phyloP scores from a whole-genome alignment of 352 stramenopile genomes.

The Phytopythium vexans region DNA sequence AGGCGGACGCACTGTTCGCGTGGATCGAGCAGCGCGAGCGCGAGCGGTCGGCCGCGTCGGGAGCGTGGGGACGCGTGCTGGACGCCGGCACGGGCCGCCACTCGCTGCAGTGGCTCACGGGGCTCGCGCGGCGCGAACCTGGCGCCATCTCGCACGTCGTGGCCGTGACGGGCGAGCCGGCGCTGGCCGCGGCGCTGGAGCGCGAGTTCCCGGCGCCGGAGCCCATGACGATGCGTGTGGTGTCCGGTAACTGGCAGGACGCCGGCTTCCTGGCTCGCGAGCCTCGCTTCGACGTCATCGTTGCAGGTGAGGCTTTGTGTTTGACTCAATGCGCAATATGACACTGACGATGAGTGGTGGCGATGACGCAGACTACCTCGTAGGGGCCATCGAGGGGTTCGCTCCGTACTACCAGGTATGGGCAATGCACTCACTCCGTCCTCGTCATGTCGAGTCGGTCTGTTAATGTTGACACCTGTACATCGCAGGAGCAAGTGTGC shows the following conservation, averaged over 20 bases:
- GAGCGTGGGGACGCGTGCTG: slow-evolving; percentile 65
- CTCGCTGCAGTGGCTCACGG: slow-evolving; percentile 83
- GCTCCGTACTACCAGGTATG: slow-evolving; percentile 86
- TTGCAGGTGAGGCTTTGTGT: slow-evolving; percentile 36
- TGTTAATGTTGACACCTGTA: not conserved
- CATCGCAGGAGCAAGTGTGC: slow-evolving; percentile 39
- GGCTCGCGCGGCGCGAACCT: slow-evolving; percentile 19
- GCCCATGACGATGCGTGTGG: slow-evolving; percentile 32
- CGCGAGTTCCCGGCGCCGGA: slow-evolving; percentile 35
- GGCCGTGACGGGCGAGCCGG: slow-evolving; percentile 70
- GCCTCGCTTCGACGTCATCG: slow-evolving; percentile 70
- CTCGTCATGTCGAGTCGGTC: not conserved
- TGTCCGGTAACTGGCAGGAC: slow-evolving; percentile 75
- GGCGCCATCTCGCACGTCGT: slow-evolving; percentile 35
- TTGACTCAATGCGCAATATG: not conserved
- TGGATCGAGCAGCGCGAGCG: slow-evolving; percentile 67
- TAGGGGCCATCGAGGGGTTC: slow-evolving; percentile 92
- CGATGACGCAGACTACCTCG: slow-evolving; percentile 75
- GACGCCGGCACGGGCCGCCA: slow-evolving; percentile 90
- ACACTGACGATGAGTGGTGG: not conserved
- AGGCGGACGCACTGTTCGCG: slow-evolving; percentile 71
- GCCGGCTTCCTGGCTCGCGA: slow-evolving; percentile 55
- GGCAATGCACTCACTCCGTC: slow-evolving; percentile 13
- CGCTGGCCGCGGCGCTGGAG: slow-evolving; percentile 41
- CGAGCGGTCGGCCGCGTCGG: slow-evolving; percentile 9